phyloP scores from a whole-genome alignment of 1,284 basidiomycete genomes.

The Fistulinella cinereoalba region DNA sequence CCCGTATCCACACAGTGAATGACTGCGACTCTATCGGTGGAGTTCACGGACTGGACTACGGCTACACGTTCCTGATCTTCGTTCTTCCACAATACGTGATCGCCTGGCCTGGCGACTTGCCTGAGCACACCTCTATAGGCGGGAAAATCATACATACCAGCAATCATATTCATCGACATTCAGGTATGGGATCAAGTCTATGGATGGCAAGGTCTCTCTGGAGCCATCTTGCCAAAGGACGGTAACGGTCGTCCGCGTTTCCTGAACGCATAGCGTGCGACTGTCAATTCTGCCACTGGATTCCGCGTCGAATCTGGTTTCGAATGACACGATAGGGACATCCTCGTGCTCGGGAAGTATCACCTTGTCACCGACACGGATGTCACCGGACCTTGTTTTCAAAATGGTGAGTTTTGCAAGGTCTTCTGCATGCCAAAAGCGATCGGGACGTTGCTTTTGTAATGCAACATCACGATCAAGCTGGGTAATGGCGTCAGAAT shows the following conservation, averaged over 20 bases:
- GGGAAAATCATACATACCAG: conserved; percentile 51
- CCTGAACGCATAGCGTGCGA: conserved; percentile 60
- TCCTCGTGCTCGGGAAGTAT: conserved; percentile 46
- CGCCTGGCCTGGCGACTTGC: conserved; percentile 70
- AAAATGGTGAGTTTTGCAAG: conserved; percentile 66
- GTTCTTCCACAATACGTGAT: conserved; percentile 83
- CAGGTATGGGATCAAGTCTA: conserved; percentile 74
- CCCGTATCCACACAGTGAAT: conserved; percentile 56
- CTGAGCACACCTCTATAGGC: conserved; percentile 3
- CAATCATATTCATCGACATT: conserved; percentile 85
- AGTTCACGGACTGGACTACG: conserved; percentile 78
- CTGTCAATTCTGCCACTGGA: conserved; percentile 46
- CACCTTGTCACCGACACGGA: conserved; percentile 69
- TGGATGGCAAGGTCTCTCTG: conserved; percentile 56
- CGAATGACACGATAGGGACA: conserved; percentile 56
- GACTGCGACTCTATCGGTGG: conserved; percentile 67
- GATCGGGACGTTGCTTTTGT: conserved; percentile 60
- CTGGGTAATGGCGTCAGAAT: conserved; percentile 37
- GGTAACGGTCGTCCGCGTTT: conserved; percentile 67
- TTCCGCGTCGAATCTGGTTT: conserved; percentile 47
- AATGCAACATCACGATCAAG: conserved; percentile 56
- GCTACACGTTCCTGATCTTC: conserved; percentile 68
- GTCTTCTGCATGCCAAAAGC: conserved; percentile 72
- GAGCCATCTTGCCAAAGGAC: conserved; percentile 89
- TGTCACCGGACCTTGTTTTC: conserved; percentile 59